phyloP scores from a whole-genome alignment of 805 yeast genomes.

The Zygosaccharomyces bisporus region DNA sequence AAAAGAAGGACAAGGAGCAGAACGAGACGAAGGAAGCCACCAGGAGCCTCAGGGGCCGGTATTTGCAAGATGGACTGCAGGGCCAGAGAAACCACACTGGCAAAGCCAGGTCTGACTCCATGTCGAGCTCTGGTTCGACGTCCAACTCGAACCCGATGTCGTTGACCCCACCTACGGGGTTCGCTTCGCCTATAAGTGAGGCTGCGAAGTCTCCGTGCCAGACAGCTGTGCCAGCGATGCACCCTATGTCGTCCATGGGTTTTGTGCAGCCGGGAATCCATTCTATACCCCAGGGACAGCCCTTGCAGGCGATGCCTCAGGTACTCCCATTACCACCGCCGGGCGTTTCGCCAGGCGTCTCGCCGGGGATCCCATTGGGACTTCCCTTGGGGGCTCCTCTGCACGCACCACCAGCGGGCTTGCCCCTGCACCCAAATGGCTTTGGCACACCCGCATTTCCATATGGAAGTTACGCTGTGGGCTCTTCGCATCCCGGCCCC shows the following conservation, averaged over 20 bases:
- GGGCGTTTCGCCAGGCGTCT: too few species aligned
- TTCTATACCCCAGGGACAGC: not conserved
- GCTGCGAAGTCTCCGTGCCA: not conserved
- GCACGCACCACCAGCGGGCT: conserved; percentile 6
- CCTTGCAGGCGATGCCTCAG: not conserved
- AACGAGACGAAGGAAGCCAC: conserved; percentile 1
- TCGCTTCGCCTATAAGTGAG: not conserved
- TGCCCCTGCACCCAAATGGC: conserved; percentile 4
- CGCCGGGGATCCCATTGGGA: too few species aligned
- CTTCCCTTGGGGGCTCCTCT: too few species aligned
- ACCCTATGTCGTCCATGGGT: not conserved
- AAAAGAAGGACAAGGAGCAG: conserved; percentile 3
- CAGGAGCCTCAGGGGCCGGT: not conserved
- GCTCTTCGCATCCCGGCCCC: conserved; percentile 14
- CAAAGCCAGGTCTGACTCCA: not conserved
- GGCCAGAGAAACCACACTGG: conserved; percentile 1
- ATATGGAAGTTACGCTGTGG: conserved; percentile 17
- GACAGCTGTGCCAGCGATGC: not conserved
- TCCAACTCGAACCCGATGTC: not conserved
- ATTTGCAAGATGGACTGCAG: not conserved
- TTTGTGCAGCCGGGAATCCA: not conserved
- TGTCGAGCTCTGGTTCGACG: conserved; percentile 3
- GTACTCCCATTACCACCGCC: conserved; percentile 2
- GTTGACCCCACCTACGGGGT: not conserved
- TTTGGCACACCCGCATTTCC: conserved; percentile 11